These are phyloP conservation scores for Ceriops zippeliana DNA, from an alignment of 345 rosid genomes.

Conservation along the genomic window DNA sequence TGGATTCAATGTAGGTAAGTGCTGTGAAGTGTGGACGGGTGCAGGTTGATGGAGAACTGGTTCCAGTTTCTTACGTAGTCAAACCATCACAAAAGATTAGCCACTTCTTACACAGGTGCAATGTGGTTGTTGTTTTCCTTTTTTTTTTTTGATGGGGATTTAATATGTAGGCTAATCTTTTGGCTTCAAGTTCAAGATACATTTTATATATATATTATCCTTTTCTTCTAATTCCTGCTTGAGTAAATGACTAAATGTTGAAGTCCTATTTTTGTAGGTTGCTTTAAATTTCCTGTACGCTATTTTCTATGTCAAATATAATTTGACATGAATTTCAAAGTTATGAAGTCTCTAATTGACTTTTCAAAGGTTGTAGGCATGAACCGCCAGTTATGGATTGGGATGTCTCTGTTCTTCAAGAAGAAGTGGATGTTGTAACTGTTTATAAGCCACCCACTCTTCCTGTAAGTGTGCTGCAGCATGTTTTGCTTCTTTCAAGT, in stretches of 20 bases:
- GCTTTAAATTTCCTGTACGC: no score
- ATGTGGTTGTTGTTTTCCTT: background rate
- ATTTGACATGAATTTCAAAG: conserved; percentile 2
- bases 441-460: conserved; percentile 81
- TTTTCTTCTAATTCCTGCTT: no score
- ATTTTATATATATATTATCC: no score
- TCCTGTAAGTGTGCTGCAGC: conserved; percentile 58
- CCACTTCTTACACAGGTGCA: conserved; percentile 83
- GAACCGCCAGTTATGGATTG: conserved; percentile 78
- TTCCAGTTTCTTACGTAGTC: conserved; percentile 70
- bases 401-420: conserved; percentile 55
- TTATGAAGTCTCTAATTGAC: conserved; percentile 30
- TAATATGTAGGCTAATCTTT: no score
- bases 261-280: no score
- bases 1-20: conserved; percentile 45
- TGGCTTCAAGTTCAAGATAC: no score
- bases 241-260: no score
- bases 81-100: conserved; percentile 79
- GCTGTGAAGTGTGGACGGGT: conserved; percentile 85
- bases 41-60: conserved; percentile 73
- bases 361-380: conserved; percentile 61
- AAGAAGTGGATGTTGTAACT: conserved; percentile 71
- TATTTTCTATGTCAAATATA: background rate
- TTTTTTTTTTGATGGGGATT: no score
- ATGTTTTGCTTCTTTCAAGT: background rate